Evolutionary conservation across 2,329 filamentous ascomycete species (phyloP).

Genomic region (Microdochium bolleyi): DNA sequence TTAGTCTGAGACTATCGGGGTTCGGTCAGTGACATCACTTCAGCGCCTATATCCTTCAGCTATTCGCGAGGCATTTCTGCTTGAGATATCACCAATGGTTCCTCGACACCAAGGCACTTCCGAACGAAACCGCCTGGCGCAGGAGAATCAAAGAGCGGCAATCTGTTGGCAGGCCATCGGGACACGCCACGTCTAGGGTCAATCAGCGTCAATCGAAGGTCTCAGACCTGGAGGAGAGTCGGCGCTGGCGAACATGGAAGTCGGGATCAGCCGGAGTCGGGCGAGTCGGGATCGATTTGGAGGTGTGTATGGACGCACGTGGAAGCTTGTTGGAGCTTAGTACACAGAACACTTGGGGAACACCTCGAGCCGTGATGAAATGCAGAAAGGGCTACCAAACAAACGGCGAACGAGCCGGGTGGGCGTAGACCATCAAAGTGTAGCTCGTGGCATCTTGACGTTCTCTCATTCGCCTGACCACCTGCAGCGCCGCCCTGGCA

Average conservation of each 20-base stretch:
- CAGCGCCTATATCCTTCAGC: no score
- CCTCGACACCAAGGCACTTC: no score
- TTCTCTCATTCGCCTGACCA: conserved; percentile 26
- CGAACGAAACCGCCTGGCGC: no score
- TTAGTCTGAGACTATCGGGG: conserved; percentile 22
- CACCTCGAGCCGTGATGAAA: conserved; percentile 26
- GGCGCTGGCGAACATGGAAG: neutral
- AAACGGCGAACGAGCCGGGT: conserved; percentile 7
- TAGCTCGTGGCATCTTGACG: conserved; percentile 27
- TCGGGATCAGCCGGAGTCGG: neutral
- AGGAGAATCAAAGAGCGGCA: no score
- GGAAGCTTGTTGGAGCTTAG: neutral
- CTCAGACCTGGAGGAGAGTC: neutral
- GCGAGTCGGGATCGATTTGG: neutral
- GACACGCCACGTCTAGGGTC: neutral
- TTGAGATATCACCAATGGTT: no score
- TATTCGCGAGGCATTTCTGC: no score
- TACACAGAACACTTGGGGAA: conserved; percentile 2
- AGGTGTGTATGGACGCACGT: conserved; percentile 1
- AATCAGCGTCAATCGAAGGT: neutral
- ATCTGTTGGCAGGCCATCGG: neutral
- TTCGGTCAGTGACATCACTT: neutral
- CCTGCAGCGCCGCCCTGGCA: neutral
- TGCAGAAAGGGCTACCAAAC: conserved; percentile 32
- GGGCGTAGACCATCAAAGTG: neutral